Percentiles rank a stretch among this genome's conserved stretches.
phyloP scores from a whole-genome alignment of 108 stramenopile species.

The Hondaea fermentalgiana region DNA sequence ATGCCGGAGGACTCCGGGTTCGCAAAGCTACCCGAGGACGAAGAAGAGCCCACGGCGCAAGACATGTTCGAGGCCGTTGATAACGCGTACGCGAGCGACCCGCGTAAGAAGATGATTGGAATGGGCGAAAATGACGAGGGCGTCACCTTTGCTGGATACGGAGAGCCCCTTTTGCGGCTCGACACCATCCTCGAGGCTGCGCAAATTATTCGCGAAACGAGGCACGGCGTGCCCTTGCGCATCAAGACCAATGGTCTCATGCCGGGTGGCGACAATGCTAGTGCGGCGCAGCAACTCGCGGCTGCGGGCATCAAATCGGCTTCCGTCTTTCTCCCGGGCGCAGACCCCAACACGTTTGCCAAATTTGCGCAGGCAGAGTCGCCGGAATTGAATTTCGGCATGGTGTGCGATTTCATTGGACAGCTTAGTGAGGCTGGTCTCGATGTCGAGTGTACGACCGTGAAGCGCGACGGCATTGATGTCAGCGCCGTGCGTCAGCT shows the following conservation, averaged over 20 bases:
- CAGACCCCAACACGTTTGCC: not conserved
- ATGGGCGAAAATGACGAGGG: conserved; percentile 15
- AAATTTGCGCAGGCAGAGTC: not conserved
- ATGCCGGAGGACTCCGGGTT: not conserved
- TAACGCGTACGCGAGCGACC: not conserved
- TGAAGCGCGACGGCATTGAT: not conserved
- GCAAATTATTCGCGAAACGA: not conserved
- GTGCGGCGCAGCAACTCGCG: not conserved
- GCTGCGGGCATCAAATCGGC: not conserved
- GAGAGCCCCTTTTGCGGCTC: conserved; percentile 19
- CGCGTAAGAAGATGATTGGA: not conserved
- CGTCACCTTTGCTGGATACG: conserved; percentile 22
- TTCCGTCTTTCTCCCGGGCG: not conserved
- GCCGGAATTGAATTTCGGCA: not conserved
- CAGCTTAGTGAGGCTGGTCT: not conserved
- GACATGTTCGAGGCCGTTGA: not conserved
- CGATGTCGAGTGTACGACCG: conserved; percentile 17
- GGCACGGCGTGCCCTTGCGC: conserved; percentile 19
- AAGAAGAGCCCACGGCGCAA: not conserved
- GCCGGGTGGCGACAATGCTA: not conserved
- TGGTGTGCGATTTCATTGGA: conserved; percentile 10
- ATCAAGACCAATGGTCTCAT: conserved; percentile 26
- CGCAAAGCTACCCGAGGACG: not conserved
- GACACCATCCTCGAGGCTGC: conserved; percentile 9
- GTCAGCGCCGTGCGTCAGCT: not conserved